These are phyloP conservation scores for Kregervanrija fluxuum DNA, from an alignment of 805 yeast species.

Conservation along the genomic window DNA sequence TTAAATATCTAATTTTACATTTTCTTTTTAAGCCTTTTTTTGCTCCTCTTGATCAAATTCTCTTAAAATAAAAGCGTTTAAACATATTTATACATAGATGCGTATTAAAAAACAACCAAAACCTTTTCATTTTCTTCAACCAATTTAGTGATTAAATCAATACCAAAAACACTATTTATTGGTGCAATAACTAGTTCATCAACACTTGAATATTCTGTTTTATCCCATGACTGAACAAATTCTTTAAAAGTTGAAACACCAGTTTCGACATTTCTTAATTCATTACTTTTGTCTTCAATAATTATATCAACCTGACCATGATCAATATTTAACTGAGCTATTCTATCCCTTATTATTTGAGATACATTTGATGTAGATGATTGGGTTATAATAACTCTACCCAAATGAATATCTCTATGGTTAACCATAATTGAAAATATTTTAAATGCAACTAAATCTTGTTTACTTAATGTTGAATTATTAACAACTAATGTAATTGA, in stretches of 20 bases:
- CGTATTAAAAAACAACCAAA: constrained; percentile 15
- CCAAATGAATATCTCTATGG: constrained; percentile 11
- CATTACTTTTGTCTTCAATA: constrained; percentile 1
- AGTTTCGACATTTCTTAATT: neutral
- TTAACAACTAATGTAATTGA: constrained; percentile 17
- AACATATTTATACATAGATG: no score
- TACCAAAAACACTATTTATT: constrained; percentile 4
- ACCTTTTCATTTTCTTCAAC: constrained; percentile 19
- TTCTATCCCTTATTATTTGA: neutral
- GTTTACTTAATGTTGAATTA: constrained; percentile 9
- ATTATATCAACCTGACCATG: constrained; percentile 1
- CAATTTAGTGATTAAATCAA: constrained; percentile 12
- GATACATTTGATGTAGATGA: no score
- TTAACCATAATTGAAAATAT: constrained; percentile 18
- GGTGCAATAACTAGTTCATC: constrained; percentile 20
- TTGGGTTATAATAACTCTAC: constrained; percentile 3
- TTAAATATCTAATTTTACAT: no score
- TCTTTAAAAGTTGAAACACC: constrained; percentile 3
- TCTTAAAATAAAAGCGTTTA: no score
- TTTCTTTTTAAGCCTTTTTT: no score
- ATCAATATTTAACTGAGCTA: neutral
- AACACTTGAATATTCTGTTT: constrained; percentile 3
- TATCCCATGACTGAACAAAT: constrained; percentile 3
- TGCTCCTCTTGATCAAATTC: no score
- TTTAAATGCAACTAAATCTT: constrained; percentile 19